Percentiles rank a stretch among this genome's conserved stretches.
Evolutionary conservation across 2,329 filamentous ascomycete genomes (phyloP).

Genomic region (Metarhizium robertsii): DNA sequence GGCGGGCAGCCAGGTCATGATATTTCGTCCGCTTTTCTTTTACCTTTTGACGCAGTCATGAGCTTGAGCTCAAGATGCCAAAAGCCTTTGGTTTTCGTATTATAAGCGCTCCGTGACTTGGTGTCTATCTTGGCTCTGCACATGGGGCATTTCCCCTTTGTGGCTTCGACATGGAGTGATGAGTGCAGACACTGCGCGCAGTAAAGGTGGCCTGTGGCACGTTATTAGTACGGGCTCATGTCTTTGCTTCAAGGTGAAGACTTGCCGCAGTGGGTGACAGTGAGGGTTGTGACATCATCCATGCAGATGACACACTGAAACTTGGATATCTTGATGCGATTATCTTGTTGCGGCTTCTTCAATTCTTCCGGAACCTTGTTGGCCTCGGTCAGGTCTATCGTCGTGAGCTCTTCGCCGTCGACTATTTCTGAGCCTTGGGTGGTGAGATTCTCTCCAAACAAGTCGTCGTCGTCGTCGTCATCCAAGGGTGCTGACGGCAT

Average conservation of each 20-base stretch:
- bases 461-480: slow-evolving; percentile 19
- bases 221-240: neutral
- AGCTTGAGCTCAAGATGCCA: slow-evolving; percentile 55
- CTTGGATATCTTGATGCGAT: slow-evolving; percentile 39
- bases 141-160: slow-evolving; percentile 53
- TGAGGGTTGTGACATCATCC: slow-evolving; percentile 49
- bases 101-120: slow-evolving; percentile 30
- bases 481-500: slow-evolving; percentile 5
- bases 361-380: slow-evolving; percentile 34
- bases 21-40: slow-evolving; percentile 24
- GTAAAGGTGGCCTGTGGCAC: slow-evolving; percentile 46
- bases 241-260: neutral
- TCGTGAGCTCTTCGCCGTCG: slow-evolving; percentile 17
- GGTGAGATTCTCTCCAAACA: slow-evolving; percentile 16
- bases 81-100: slow-evolving; percentile 38
- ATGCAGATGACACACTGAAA: slow-evolving; percentile 62
- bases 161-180: slow-evolving; percentile 45
- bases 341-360: slow-evolving; percentile 34
- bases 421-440: neutral
- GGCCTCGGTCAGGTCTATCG: slow-evolving; percentile 28
- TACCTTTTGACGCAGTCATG: slow-evolving; percentile 46
- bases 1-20: slow-evolving; percentile 10
- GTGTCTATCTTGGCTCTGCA: slow-evolving; percentile 51
- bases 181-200: slow-evolving; percentile 54
- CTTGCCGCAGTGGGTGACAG: slow-evolving; percentile 59